A percentile compares a stretch with the other conserved stretches of the same genome.
Conservation (phyloP, 2,329 filamentous ascomycete genomes). For the Teratosphaeria gauchensis region DNA sequence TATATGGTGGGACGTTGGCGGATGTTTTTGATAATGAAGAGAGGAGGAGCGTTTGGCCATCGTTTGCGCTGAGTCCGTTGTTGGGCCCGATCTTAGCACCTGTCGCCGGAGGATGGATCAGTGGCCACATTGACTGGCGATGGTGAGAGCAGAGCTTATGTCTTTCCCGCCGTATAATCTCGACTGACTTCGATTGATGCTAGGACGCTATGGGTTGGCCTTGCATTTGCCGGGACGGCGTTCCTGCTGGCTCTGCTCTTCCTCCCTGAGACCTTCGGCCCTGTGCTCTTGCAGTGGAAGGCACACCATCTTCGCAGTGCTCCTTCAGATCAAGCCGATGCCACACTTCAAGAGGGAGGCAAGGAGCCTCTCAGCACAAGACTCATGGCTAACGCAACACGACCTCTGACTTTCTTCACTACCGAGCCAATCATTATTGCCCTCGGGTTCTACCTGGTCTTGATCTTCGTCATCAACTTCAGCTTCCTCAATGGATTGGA, state of each 20-base stretch:
- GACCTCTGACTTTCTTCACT: background rate
- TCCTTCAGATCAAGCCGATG: background rate
- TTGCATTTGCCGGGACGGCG: background rate
- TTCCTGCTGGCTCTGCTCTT: background rate
- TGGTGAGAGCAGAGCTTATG: background rate
- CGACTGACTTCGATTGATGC: background rate
- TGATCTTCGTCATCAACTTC: background rate
- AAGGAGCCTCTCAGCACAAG: background rate
- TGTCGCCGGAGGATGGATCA: background rate
- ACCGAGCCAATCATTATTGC: background rate
- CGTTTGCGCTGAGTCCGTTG: background rate
- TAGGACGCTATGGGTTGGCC: background rate
- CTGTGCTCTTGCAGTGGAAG: background rate
- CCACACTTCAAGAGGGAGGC: background rate
- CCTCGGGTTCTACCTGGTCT: background rate
- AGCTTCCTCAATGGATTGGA: background rate
- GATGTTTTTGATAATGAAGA: background rate
- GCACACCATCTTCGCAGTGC: background rate
- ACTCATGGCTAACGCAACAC: background rate
- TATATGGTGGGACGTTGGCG: background rate
- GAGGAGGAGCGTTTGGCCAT: background rate
- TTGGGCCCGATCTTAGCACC: background rate
- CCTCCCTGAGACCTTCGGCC: background rate
- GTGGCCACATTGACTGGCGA: background rate
- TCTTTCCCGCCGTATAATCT: background rate